Evolutionary conservation across 371 early-diverging fungal species (phyloP).

Genomic region (Zychaea mexicana): DNA sequence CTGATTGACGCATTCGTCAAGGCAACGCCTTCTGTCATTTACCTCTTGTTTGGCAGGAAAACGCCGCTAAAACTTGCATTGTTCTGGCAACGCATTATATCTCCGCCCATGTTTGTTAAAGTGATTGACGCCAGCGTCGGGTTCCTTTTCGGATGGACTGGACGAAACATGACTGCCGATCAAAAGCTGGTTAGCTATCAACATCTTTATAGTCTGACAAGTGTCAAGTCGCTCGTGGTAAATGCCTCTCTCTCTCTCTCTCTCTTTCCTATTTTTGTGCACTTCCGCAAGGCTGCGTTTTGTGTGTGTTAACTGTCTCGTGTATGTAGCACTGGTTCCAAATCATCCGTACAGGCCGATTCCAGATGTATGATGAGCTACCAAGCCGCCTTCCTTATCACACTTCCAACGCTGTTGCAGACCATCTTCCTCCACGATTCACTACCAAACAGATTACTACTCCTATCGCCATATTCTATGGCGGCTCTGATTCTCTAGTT

Average conservation of each 20-base stretch:
- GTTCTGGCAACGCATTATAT: constrained; percentile 86
- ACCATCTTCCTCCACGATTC: constrained; percentile 63
- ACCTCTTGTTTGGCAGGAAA: constrained; percentile 90
- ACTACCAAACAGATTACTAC: constrained; percentile 87
- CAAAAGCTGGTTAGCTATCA: constrained; percentile 84
- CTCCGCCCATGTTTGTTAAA: constrained; percentile 76
- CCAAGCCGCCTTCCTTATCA: constrained; percentile 67
- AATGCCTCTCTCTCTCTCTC: constrained; percentile 14
- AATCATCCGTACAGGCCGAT: constrained; percentile 84
- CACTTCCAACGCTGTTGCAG: constrained; percentile 40
- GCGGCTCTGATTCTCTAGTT: constrained; percentile 84
- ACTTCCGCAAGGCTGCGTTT: too few relatives aligned
- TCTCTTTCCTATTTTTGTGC: background rate
- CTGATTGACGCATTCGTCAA: constrained; percentile 83
- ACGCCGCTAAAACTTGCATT: constrained; percentile 77
- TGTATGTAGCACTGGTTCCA: constrained; percentile 85
- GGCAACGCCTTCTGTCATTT: constrained; percentile 87
- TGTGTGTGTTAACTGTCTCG: background rate
- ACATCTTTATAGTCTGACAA: constrained; percentile 88
- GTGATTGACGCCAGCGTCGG: constrained; percentile 74
- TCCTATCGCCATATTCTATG: constrained; percentile 90
- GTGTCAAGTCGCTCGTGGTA: constrained; percentile 89
- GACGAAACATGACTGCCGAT: constrained; percentile 68
- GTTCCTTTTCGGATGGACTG: constrained; percentile 89
- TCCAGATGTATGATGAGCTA: constrained; percentile 94